Percentiles rank a stretch among this genome's conserved stretches.
Evolutionary conservation across 441 rosid genomes (phyloP).

Genomic region (Hura crepitans): DNA sequence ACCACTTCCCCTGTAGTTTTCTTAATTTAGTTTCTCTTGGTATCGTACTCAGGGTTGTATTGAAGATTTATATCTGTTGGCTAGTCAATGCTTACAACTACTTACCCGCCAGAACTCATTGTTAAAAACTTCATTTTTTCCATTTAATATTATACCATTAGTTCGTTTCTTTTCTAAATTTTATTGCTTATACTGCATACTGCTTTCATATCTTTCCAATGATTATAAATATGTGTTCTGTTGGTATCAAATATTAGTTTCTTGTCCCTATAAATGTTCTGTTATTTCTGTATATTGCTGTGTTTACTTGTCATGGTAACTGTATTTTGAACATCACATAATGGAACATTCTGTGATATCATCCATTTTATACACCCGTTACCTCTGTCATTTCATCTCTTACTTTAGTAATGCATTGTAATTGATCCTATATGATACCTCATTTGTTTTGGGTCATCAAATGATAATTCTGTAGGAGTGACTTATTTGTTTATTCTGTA

Average conservation of each 20-base stretch:
- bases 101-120: not conserved
- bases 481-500: not conserved
- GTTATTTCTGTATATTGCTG: not conserved
- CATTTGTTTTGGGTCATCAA: not conserved
- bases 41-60: not conserved
- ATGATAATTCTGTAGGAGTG: not conserved
- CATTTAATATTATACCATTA: not conserved
- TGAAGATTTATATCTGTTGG: not conserved
- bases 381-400: not conserved
- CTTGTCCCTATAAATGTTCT: not conserved
- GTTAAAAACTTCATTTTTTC: not conserved
- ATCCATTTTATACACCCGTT: not conserved
- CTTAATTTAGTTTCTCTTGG: not conserved
- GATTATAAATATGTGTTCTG: not conserved
- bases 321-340: not conserved
- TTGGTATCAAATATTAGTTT: not conserved
- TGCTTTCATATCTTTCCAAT: constrained; percentile 1
- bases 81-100: not conserved
- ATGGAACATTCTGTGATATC: not conserved
- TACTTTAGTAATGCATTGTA: not conserved
- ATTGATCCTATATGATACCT: not conserved
- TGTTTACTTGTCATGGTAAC: not conserved
- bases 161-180: not conserved
- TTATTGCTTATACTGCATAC: not conserved
- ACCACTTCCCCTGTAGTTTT: not conserved